Percentiles rank a stretch among this genome's conserved stretches.
phyloP scores from a whole-genome alignment of 2,329 filamentous ascomycete genomes.

The Fusarium redolens region DNA sequence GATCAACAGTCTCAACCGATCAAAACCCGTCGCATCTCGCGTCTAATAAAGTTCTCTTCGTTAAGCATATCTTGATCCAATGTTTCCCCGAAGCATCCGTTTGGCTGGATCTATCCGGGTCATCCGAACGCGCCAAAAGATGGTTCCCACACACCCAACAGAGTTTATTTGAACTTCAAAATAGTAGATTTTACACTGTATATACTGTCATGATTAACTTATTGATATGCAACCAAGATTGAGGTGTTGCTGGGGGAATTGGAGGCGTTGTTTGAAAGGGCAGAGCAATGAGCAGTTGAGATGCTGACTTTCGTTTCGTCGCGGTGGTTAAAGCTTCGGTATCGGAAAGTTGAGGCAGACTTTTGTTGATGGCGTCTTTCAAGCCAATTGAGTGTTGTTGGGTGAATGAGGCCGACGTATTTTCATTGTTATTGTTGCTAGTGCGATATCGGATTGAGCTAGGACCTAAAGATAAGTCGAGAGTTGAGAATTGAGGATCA shows the following conservation, averaged over 20 bases:
- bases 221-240: too few relatives aligned
- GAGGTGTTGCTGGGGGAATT: too few relatives aligned
- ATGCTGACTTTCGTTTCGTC: too few relatives aligned
- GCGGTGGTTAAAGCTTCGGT: too few relatives aligned
- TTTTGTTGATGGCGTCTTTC: too few relatives aligned
- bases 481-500: background rate
- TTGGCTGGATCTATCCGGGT: slow-evolving; percentile 3
- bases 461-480: background rate
- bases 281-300: too few relatives aligned
- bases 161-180: background rate
- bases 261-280: too few relatives aligned
- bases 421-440: background rate
- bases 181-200: background rate
- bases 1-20: background rate
- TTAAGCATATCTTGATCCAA: background rate
- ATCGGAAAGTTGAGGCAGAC: too few relatives aligned
- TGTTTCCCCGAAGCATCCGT: background rate
- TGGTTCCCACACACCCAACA: background rate
- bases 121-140: background rate
- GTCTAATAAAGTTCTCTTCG: background rate
- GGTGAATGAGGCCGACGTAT: background rate
- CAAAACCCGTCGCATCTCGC: background rate
- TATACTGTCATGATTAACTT: background rate
- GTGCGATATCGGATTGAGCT: background rate
- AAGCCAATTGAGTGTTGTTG: too few relatives aligned